Conservation (phyloP, 805 yeast genomes). For the Pichia insulana region DNA sequence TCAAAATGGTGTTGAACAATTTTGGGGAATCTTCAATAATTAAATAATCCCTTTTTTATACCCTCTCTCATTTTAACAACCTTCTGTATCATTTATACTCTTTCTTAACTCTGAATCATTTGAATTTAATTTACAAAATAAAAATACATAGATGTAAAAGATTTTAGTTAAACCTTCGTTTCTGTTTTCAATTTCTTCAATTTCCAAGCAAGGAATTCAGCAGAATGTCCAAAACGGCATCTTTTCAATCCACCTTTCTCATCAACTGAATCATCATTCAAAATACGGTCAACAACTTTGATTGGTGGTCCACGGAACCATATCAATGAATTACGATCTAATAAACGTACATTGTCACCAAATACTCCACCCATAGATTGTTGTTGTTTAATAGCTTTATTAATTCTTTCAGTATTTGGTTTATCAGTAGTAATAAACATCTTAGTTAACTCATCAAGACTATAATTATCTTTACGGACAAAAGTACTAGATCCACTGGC, state of each 20-base stretch:
- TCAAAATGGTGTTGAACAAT: conserved; percentile 48
- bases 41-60: too few species aligned
- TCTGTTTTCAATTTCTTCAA: conserved; percentile 6
- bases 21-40: conserved; percentile 42
- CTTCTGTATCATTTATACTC: neutral
- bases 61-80: neutral
- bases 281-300: conserved; percentile 33
- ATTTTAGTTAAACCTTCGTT: neutral
- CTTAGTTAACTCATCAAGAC: conserved; percentile 23
- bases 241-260: conserved; percentile 20
- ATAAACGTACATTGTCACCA: conserved; percentile 3
- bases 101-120: too few species aligned
- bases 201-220: conserved; percentile 62
- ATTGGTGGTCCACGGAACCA: conserved; percentile 69
- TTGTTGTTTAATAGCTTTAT: neutral
- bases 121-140: too few species aligned
- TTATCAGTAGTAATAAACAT: conserved; percentile 6
- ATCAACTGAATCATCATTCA: conserved; percentile 18
- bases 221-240: conserved; percentile 58
- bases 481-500: conserved; percentile 28
- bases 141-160: too few species aligned
- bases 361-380: neutral
- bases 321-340: conserved; percentile 31
- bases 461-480: conserved; percentile 27
- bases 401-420: neutral